A percentile compares a stretch with the other conserved stretches of the same genome.
Conservation (phyloP, 106 monocot genomes). For the Xerophyta viscosa region DNA sequence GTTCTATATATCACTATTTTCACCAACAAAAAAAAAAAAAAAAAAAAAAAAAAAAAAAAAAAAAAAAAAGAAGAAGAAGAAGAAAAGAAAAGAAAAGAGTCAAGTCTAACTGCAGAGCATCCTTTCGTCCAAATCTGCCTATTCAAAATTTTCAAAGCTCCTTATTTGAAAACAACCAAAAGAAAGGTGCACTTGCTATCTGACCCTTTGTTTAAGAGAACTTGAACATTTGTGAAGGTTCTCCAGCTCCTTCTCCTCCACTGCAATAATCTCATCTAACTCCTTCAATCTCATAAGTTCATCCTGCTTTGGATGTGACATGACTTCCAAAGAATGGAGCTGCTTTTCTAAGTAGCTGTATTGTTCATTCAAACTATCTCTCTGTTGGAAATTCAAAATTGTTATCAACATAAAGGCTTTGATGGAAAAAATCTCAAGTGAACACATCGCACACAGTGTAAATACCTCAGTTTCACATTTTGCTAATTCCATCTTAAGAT, state of each 20-base stretch:
- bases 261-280: conserved; percentile 38
- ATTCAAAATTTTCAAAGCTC: too few relatives aligned
- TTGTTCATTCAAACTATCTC: conserved; percentile 60
- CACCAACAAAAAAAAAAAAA: too few relatives aligned
- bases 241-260: conserved; percentile 61
- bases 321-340: conserved; percentile 55
- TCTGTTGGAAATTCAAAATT: conserved; percentile 31
- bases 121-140: too few relatives aligned
- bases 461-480: conserved; percentile 83
- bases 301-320: conserved; percentile 56
- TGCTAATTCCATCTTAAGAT: conserved; percentile 71
- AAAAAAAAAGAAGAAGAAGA: too few relatives aligned
- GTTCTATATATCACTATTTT: too few relatives aligned
- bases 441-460: neutral
- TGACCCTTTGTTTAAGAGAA: conserved; percentile 70
- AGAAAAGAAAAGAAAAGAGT: too few relatives aligned
- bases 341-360: conserved; percentile 62
- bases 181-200: neutral
- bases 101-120: too few relatives aligned
- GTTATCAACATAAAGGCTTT: too few relatives aligned
- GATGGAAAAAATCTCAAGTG: too few relatives aligned
- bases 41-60: too few relatives aligned
- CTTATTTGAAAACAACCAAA: neutral
- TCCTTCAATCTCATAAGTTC: conserved; percentile 68
- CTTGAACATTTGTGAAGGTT: conserved; percentile 55